Base-by-base conservation (phyloP, 176 grass and related monocot species). In the Alopecurus myosuroides region DNA sequence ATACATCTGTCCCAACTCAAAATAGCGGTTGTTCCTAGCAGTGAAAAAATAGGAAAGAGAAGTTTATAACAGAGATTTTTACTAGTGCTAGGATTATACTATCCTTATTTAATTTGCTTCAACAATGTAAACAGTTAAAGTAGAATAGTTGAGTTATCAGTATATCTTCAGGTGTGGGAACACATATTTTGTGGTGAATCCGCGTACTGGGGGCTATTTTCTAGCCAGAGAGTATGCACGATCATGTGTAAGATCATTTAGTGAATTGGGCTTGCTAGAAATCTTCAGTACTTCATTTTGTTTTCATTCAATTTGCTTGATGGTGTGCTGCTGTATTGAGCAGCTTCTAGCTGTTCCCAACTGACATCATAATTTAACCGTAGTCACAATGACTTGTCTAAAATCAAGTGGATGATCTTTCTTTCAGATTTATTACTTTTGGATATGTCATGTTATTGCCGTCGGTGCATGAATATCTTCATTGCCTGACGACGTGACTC, bases 241-340 rank as follows among this genome's bases (percentile, higher is more conserved):
- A 29, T 22, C 13, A 10, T 0, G 7, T 72, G 39, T 33, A 28
- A 48, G 26, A 35, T 19, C n/a, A 25, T 79, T 23, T 62, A 41
- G 30, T 19, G 36, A 63, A 64, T 20, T 4, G 29, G 22, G 40
- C 25, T 41, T 76, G 52, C 1, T 65, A 48, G 17, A 53, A 29
- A 71, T 50, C 22, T 15, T 1, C 6, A 28, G 36, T 12, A 66
- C 1, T 28, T 61, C 26, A 0, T 40, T 62, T 75, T 6, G 12
- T 87, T 3, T 22, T 70, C 18, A 31, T 88, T 31, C 12, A 66
- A 33, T 67, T 68, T 25, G 6, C 48, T 41, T 84, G 6, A 15
- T 45, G 26, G 39, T 74, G 45, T 78, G 19, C 66, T 79, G 55
- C 18, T 74, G 66, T 7, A 45, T 84, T 75, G 45, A 88, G 82